Evolutionary conservation across 2,329 filamentous ascomycete species (phyloP), one percentile per base, ranked within the genome.

Genomic region (Aspergillus sp.): DNA sequence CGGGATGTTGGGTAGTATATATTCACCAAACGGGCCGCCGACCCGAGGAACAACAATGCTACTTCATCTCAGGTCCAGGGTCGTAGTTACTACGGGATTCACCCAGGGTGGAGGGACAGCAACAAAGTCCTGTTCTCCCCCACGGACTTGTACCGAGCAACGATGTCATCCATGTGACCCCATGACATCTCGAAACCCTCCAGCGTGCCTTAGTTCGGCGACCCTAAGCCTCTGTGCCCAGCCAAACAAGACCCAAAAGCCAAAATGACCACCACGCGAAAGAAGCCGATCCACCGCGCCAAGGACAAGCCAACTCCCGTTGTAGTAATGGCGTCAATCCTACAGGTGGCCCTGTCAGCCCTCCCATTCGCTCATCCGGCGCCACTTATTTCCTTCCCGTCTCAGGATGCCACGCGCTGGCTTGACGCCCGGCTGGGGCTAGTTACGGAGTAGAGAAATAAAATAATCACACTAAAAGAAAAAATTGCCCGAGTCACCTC

Each of bases 201-300:
- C 32, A 13, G 32, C 10, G 32, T 36, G 41, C 41, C 41, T 45
- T 45, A 45, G 41, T 36, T 36, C 32, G 32, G 32, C 32, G 32
- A 21, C 19, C 41, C n/a, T 45, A 45, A 45, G 41, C 41, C 41
- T 45, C 41, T 45, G 41, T 45, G 41, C n/a, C 38, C 36, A 55
- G 38, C 52, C 52, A 55, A 45, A 39, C n/a, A n/a, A 17, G 39
- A 25, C 25, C 32, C 32, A 41, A 45, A 45, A 45, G 19, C 41
- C 39, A 39, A 43, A 43, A 45, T 41, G 39, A 55, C 53, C 53
- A 55, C 53, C 53, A 55, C 53, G 53, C 53, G 53, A 55, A 30
- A 45, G 41, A n/a, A 6, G 30, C 43, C 50, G 41, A 45, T 55
- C 53, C 53, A 55, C 53, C 30, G 10, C 53, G 53, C 53, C 53